Evolutionary conservation across 805 yeast species (phyloP).

Genomic region (Candida xyloterini): DNA sequence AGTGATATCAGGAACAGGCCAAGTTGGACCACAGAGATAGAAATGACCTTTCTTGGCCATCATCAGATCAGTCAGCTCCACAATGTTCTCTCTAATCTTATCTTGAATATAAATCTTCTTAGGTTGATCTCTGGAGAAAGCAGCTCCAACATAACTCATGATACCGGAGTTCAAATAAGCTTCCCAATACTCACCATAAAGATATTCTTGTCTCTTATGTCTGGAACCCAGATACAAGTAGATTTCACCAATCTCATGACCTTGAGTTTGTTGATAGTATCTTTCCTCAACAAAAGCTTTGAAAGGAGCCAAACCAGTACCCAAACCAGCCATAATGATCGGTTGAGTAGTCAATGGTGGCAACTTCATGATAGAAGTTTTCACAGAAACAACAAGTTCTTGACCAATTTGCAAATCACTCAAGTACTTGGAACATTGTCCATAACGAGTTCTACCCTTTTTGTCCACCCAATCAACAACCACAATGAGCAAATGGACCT

Average conservation of each 20-base stretch:
- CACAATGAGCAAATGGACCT: conserved; percentile 86
- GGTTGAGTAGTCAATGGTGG: conserved; percentile 88
- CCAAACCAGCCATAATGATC: conserved; percentile 93
- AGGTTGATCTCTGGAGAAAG: conserved; percentile 96
- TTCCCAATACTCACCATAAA: conserved; percentile 97
- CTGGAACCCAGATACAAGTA: conserved; percentile 90
- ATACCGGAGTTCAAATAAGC: conserved; percentile 91
- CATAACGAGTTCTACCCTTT: conserved; percentile 80
- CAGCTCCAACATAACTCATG: conserved; percentile 94
- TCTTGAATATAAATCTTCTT: conserved; percentile 94
- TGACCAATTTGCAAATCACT: conserved; percentile 76
- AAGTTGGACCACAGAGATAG: conserved; percentile 97
- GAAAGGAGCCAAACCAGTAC: conserved; percentile 98
- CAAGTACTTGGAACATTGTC: conserved; percentile 91
- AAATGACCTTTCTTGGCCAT: conserved; percentile 79
- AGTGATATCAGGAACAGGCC: conserved; percentile 98
- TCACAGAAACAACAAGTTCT: conserved; percentile 89
- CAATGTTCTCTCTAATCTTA: conserved; percentile 74
- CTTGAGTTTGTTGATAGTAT: conserved; percentile 88
- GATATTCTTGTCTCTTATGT: conserved; percentile 91
- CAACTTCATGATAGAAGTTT: conserved; percentile 95
- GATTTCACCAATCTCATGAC: conserved; percentile 83
- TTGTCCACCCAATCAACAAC: conserved; percentile 95
- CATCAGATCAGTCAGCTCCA: conserved; percentile 74
- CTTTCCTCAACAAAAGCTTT: conserved; percentile 96